Evolutionary conservation across 495 filamentous ascomycete species (phyloP), one percentile per base, ranked within the genome.

Genomic region (Sphaerosporella brunnea): DNA sequence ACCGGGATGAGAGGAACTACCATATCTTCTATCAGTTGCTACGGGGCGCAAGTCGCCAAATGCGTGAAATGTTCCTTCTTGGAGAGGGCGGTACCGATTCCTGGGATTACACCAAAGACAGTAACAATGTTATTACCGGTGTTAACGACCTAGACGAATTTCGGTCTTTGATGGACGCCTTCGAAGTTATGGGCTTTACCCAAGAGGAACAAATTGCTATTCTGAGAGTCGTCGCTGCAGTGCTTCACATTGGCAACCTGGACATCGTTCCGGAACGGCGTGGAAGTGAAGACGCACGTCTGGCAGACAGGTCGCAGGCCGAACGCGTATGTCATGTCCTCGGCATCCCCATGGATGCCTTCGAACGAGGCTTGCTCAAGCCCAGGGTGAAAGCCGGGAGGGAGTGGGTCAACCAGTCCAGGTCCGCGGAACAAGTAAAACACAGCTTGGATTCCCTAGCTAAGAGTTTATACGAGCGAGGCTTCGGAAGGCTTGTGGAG

Each of bases 21-120:
- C 92, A 99, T 61, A 70, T 99, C 23, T 99, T 99, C 63, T 99
- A 99, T 60, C 92, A 99, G 63, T 71, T 99, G 10, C 64, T 99
- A 1, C 78, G 78, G 46, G 92, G 92, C 25, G 85, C 88, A 1
- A 79, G 86, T 53, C 61, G 63, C 2, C 66, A 68, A 28, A 73
- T 85, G 66, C 83, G 77, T 45, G 74, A 78, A 23, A 77, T 82
- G 16, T 78, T 95, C 35, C 65, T 92, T 2, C 63, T 99, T 0
- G 70, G 77, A 25, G 74, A 73, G 36, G 63, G 82, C 25, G 76
- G 78, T 36, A 76, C 87, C 0, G 77, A 85, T 48, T 83, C 93
- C 52, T 99, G 95, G 63, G 73, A 78, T 9, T 99, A 99, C 58
- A 95, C 84, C 0, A 75, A 73, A 55, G 78, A 86, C 34, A 90